Evolutionary conservation across 139 green algal genomes (phyloP), one percentile per base, ranked within the genome.

Genomic region (Chlorella sp.): DNA sequence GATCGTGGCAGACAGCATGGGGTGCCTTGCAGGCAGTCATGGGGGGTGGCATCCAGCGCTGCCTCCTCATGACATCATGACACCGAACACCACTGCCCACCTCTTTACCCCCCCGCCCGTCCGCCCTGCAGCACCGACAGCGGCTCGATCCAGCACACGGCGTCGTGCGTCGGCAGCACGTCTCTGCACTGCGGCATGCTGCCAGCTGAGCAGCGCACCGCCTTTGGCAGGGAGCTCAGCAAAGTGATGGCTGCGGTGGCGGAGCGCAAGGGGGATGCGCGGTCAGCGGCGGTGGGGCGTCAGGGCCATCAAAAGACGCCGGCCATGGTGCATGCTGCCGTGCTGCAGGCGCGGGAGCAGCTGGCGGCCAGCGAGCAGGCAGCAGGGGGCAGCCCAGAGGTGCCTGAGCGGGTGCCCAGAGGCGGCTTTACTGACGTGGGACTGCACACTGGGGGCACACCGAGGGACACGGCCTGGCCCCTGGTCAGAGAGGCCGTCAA

Each of bases 391-490:
- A 39, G 77, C 39, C 1, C 34, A 22, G 34, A 60, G 39, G 78
- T 68, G 42, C 34, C 21, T 12, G 48, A 86, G 26, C 77, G 37
- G 86, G 76, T 86, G 79, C 69, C 88, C 0, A 64, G 75, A 0
- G 89, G 91, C 75, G 91, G 91, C 36, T 91, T 89, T 64, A 91
- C 85, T 1, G 91, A 93, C 64, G 91, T 93, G 36, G 88, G 91
- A 5, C 75, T 77, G 40, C 91, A 92, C 88, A 91, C 91, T 3
- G 91, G 88, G 28, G 66, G 85, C 68, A n/a, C 61, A 32, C 61
- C 82, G 2, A 37, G 88, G 0, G 85, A 90, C 66, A 93, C 91
- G 15, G 79, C 83, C 24, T 93, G 91, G 91, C 88, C 84, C 0
- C 79, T 93, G 61, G 91, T 93, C 36, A 57, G 83, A 24, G 88